Conservation (phyloP, 2,329 filamentous ascomycete species). For the Clonostachys rhizophaga region DNA sequence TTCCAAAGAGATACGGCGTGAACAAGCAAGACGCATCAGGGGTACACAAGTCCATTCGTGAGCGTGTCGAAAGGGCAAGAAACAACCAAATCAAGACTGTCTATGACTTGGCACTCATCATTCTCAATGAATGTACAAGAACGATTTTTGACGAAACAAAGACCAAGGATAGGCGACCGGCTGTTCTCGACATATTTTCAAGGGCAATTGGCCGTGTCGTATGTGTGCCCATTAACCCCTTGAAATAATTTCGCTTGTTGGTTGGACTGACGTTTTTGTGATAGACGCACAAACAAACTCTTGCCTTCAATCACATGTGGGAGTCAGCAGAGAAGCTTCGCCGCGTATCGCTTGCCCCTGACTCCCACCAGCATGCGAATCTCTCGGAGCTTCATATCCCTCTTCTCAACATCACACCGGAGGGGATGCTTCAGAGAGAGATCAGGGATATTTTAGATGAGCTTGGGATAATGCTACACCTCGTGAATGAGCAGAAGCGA, state of each 20-base stretch:
- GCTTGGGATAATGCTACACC: slow-evolving; percentile 37
- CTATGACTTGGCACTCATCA: slow-evolving; percentile 34
- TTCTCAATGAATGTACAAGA: slow-evolving; percentile 32
- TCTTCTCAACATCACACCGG: slow-evolving; percentile 33
- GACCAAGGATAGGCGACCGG: slow-evolving; percentile 19
- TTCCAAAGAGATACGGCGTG: slow-evolving; percentile 34
- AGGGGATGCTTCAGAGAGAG: slow-evolving; percentile 34
- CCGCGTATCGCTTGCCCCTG: too few species aligned
- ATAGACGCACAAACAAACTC: slow-evolving; percentile 12
- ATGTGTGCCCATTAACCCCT: slow-evolving; percentile 7
- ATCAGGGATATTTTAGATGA: slow-evolving; percentile 42
- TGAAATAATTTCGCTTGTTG: background rate
- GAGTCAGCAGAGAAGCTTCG: slow-evolving; percentile 3
- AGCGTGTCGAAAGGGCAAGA: slow-evolving; percentile 13
- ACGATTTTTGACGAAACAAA: slow-evolving; percentile 32
- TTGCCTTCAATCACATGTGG: slow-evolving; percentile 27
- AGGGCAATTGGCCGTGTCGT: slow-evolving; percentile 34
- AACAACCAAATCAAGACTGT: slow-evolving; percentile 24
- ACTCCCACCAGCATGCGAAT: slow-evolving; percentile 25
- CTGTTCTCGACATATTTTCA: slow-evolving; percentile 33
- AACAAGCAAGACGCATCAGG: slow-evolving; percentile 31
- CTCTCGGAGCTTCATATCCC: background rate
- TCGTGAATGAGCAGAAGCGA: slow-evolving; percentile 26
- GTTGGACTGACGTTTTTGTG: background rate
- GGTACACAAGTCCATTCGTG: slow-evolving; percentile 32